Evolutionary conservation across 2,329 filamentous ascomycete genomes (phyloP).

Genomic region (Phaeosphaeria sp.): DNA sequence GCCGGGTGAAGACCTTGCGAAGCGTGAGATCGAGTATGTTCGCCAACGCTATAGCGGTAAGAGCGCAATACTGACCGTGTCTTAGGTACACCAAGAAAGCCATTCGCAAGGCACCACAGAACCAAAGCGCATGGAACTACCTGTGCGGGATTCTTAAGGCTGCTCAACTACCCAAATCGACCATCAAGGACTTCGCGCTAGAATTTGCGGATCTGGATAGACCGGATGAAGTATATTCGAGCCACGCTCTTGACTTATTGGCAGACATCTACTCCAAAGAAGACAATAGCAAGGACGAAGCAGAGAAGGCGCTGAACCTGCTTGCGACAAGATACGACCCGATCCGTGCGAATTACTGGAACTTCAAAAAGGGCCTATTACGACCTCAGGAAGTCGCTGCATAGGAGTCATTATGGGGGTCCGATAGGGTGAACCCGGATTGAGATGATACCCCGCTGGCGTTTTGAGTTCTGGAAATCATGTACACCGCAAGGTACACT

Average conservation of each 20-base stretch:
- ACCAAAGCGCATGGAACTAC: constrained; percentile 95
- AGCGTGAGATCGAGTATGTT: constrained; percentile 74
- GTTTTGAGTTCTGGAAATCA: constrained; percentile 12
- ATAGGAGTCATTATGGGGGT: constrained; percentile 17
- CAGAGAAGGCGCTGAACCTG: constrained; percentile 72
- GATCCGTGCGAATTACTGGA: constrained; percentile 91
- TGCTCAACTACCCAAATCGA: constrained; percentile 59
- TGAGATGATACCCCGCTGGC: constrained; percentile 34
- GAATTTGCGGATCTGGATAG: constrained; percentile 60
- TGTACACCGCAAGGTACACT: constrained; percentile 7
- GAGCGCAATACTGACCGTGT: constrained; percentile 18
- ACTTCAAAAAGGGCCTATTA: constrained; percentile 65
- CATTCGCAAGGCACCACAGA: constrained; percentile 84
- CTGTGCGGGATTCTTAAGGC: constrained; percentile 76
- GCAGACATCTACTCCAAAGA: constrained; percentile 69
- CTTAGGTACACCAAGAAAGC: constrained; percentile 67
- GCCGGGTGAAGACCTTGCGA: constrained; percentile 63
- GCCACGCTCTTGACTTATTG: constrained; percentile 72
- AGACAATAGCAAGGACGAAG: constrained; percentile 64
- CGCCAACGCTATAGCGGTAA: neutral
- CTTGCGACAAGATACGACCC: constrained; percentile 89
- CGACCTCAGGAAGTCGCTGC: constrained; percentile 31
- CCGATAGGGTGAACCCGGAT: constrained; percentile 6
- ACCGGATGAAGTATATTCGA: constrained; percentile 62
- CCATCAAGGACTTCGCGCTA: constrained; percentile 61